Percentiles rank a stretch among this genome's conserved stretches.
Evolutionary conservation across 208 protist species (phyloP).

Genomic region (Phytomonas sp.): DNA sequence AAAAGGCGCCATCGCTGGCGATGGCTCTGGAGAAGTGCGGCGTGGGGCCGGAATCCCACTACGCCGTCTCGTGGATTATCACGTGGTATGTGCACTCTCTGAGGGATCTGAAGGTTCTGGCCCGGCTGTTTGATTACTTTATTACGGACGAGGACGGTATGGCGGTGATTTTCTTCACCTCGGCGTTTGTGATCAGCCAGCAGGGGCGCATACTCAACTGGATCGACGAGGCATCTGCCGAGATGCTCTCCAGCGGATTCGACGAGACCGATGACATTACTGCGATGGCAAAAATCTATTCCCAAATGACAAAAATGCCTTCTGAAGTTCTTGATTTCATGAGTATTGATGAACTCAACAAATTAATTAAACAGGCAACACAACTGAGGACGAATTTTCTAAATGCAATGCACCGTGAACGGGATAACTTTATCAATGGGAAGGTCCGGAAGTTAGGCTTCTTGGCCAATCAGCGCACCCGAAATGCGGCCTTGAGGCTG

Average conservation of each 20-base stretch:
- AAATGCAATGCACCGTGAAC: slow-evolving; percentile 19
- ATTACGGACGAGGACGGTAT: slow-evolving; percentile 37
- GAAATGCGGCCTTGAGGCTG: slow-evolving; percentile 61
- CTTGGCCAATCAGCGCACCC: slow-evolving; percentile 47
- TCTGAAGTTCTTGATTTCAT: slow-evolving; percentile 25
- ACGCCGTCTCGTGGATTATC: slow-evolving; percentile 80
- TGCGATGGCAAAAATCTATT: slow-evolving; percentile 67
- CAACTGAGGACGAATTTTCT: slow-evolving; percentile 22
- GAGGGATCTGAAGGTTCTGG: slow-evolving; percentile 30
- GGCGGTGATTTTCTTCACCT: slow-evolving; percentile 65
- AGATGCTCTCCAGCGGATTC: slow-evolving; percentile 8
- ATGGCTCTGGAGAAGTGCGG: slow-evolving; percentile 49
- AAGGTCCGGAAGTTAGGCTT: slow-evolving; percentile 46
- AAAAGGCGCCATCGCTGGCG: slow-evolving; percentile 49
- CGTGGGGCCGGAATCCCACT: slow-evolving; percentile 78
- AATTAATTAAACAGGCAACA: slow-evolving; percentile 27
- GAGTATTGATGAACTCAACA: slow-evolving; percentile 21
- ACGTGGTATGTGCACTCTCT: slow-evolving; percentile 78
- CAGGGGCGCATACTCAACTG: slow-evolving; percentile 37
- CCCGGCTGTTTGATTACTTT: slow-evolving; percentile 72
- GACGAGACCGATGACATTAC: slow-evolving; percentile 32
- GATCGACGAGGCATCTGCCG: slow-evolving; percentile 28
- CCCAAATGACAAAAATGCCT: slow-evolving; percentile 42
- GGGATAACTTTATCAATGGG: slow-evolving; percentile 42
- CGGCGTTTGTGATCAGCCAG: slow-evolving; percentile 54